Evolutionary conservation across 2,329 filamentous ascomycete genomes (phyloP).

Genomic region (Zymoseptoria pseudotritici): DNA sequence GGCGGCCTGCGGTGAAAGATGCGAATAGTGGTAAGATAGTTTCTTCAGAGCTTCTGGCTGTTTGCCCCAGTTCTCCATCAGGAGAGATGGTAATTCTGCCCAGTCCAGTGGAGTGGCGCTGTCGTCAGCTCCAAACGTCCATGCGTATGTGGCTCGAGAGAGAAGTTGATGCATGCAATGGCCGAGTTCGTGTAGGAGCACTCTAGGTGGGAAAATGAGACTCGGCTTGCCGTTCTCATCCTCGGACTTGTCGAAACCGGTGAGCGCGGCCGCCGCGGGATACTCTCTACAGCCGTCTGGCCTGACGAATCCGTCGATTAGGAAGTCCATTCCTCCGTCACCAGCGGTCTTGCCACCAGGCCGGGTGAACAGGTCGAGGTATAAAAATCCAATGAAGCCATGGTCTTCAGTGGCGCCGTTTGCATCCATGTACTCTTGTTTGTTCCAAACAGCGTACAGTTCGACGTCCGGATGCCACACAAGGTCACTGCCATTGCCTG

Average conservation of each 20-base stretch:
- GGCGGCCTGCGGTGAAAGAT: conserved; percentile 1
- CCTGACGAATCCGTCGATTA: conserved; percentile 3
- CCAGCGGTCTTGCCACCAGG: background rate
- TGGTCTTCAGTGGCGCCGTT: background rate
- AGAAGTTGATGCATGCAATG: conserved; percentile 10
- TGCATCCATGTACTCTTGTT: background rate
- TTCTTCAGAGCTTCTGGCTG: conserved; percentile 3
- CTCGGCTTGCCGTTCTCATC: conserved; percentile 1
- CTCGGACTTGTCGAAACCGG: conserved; percentile 2
- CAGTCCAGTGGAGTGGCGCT: conserved; percentile 5
- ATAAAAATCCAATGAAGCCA: conserved; percentile 10
- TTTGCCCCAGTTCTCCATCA: conserved; percentile 11
- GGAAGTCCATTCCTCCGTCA: background rate
- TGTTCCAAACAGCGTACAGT: conserved; percentile 9
- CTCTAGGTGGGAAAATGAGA: background rate
- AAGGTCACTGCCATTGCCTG: conserved; percentile 9
- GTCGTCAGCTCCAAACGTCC: background rate
- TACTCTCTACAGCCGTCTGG: conserved; percentile 5
- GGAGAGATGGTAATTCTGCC: conserved; percentile 2
- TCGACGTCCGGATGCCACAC: conserved; percentile 10
- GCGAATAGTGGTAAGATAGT: conserved; percentile 8
- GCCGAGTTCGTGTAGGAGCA: conserved; percentile 9
- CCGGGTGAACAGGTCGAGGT: conserved; percentile 9
- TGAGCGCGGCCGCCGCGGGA: conserved; percentile 1
- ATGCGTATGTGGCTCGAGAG: background rate